A percentile compares a stretch with the other conserved stretches of the same genome.
Conservation (phyloP, 805 yeast genomes). For the Ogataea trehalophila region DNA sequence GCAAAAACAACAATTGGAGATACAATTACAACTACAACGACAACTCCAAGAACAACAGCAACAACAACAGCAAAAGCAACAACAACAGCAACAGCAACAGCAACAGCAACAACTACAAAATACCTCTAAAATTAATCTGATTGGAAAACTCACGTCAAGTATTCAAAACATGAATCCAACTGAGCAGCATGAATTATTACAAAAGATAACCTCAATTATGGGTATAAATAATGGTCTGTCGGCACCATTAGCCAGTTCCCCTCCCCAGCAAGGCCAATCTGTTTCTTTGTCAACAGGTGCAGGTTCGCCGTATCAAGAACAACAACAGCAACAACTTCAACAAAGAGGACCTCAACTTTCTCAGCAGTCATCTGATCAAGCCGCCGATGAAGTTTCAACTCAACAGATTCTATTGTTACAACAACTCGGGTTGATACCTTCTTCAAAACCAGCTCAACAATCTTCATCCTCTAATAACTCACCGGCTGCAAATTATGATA, state of each 20-base stretch:
- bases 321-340: slow-evolving; percentile 4
- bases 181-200: slow-evolving; percentile 22
- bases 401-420: slow-evolving; percentile 5
- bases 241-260: neutral
- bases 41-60: neutral
- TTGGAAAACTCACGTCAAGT: slow-evolving; percentile 17
- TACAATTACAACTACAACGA: neutral
- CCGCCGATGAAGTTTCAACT: neutral
- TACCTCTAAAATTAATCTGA: slow-evolving; percentile 14
- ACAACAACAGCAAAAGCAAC: neutral
- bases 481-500: no score
- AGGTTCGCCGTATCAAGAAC: slow-evolving; percentile 3
- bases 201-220: slow-evolving; percentile 10
- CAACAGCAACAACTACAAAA: slow-evolving; percentile 12
- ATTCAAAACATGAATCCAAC: slow-evolving; percentile 20
- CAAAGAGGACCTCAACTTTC: neutral
- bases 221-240: slow-evolving; percentile 1
- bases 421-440: slow-evolving; percentile 9
- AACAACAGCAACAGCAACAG: neutral
- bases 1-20: neutral
- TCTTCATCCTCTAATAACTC: neutral
- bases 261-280: no score
- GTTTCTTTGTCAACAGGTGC: no score
- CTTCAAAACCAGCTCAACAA: neutral
- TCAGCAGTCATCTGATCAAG: no score